Percentiles rank a stretch among this genome's conserved stretches.
Conservation (phyloP, 2,329 filamentous ascomycete genomes). For the Magnaporthiopsis incrustans region DNA sequence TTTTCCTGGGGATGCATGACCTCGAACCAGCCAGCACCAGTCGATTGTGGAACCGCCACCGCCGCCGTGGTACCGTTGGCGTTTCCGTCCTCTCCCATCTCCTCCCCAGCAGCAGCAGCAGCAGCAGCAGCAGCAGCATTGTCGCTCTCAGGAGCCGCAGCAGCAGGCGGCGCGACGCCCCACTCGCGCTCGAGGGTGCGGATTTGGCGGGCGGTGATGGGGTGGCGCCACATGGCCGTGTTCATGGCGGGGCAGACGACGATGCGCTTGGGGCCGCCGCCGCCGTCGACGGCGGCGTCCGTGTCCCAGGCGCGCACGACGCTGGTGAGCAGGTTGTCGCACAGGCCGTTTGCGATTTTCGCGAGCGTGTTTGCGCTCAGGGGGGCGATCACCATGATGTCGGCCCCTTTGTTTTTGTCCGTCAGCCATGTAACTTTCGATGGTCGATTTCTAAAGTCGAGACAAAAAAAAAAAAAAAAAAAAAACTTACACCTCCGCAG, state of each 20-base stretch:
- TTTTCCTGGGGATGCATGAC: constrained; percentile 69
- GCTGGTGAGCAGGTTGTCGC: constrained; percentile 65
- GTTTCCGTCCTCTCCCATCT: neutral
- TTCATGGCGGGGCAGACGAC: constrained; percentile 74
- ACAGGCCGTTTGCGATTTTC: constrained; percentile 62
- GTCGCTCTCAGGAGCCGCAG: neutral
- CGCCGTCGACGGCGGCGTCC: constrained; percentile 48
- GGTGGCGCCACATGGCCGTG: constrained; percentile 82
- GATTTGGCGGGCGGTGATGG: constrained; percentile 68
- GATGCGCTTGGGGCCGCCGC: constrained; percentile 58
- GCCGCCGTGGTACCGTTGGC: neutral
- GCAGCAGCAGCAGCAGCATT: neutral
- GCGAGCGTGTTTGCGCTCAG: constrained; percentile 79
- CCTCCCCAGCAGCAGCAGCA: neutral
- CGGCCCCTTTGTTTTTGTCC: no score
- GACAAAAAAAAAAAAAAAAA: neutral
- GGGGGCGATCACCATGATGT: constrained; percentile 73
- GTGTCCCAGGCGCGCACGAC: constrained; percentile 87
- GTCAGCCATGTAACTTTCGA: no score
- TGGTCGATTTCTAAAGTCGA: no score
- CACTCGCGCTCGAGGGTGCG: constrained; percentile 65
- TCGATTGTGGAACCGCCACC: neutral
- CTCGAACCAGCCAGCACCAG: constrained; percentile 51
- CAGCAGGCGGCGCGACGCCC: constrained; percentile 37
- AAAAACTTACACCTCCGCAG: constrained; percentile 47